Base-by-base conservation (phyloP, 345 rosid genomes). In the Gossypium stocksii region DNA sequence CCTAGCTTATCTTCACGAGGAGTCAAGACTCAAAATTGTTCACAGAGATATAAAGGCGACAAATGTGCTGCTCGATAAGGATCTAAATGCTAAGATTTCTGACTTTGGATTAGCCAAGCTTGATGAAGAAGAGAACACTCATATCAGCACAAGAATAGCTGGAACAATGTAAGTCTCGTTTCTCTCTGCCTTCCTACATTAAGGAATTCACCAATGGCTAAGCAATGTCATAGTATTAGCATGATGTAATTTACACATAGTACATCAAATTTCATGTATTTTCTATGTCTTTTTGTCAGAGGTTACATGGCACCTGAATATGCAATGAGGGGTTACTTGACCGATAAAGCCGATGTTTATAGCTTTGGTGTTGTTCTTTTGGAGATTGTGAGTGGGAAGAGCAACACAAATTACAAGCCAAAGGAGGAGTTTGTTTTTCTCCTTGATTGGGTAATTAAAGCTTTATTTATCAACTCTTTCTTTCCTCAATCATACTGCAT, bases 241-340 rank as follows among this genome's bases (percentile, higher is more conserved):
- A 59, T 59, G 8, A 25, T 4, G 63, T 4, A 23, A 59, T 10
- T 23, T 15, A n/a, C 66, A 7, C 8, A 34, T 4, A 34, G 41
- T 61, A 29, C 14, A 9, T 63, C 20, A 17, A 63, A 34, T 60
- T 27, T 61, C 66, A 34, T 61, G 66, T 43, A 61, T 23, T 67
- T 66, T 43, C 74, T 7, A 1, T 17, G 5, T 20, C 5, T 68
- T 77, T 77, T 27, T 15, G 38, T 62, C 77, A 90, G 98, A 85
- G 98, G 98, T 48, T 94, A 92, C 79, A 94, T 94, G 97, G 98
- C 98, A 75, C 98, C 98, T 2, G 98, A 94, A 81, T 92, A 94
- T 78, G 98, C 98, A 69, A 92, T 92, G 98, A 90, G 97, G 77
- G 98, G 98, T 62, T 92, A 94, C 87, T 84, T 94, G 88, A 94